Base-by-base conservation (phyloP, 257 asterid species). In the Handroanthus guayacan region DNA sequence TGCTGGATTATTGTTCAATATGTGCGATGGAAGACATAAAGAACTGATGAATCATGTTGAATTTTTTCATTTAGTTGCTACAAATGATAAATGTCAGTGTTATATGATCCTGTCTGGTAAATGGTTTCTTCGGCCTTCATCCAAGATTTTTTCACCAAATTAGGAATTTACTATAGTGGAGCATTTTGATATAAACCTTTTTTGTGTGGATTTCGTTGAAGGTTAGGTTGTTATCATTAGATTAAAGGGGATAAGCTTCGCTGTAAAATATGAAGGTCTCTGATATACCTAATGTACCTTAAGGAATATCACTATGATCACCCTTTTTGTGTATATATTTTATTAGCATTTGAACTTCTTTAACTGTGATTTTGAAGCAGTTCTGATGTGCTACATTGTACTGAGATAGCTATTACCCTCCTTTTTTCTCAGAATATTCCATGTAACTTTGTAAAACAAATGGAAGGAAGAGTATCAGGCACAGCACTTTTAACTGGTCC, bases 381-480 rank as follows among this genome's bases (percentile, higher is more conserved):
- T 75, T 73, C 36, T 60, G 47, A 31, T 39, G 38, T 62, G 50
- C 43, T 51, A 12, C 2, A 5, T 58, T 6, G 12, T 48, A 34
- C 71, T 76, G 76, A 58, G 44, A 39, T 45, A 16, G 11, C 51
- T 66, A 45, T 58, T 61, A 4, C 52, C 43, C 61, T 54, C 31
- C 71, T 61, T 37, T 47, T 51, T 61, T 69, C 58, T 78, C 97
- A 94, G 98, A 86, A 80, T 75, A 87, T 93, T 66, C 98, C 98
- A 8, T 72, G 66, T 50, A 84, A 82, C 82, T 94, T 91, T 71
- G 67, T 81, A 47, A 82, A 82, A 68, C 83, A 86, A 65, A 58
- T 94, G 76, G 89, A 89, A 78, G 88, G 87, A 54, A 73, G 75
- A 37, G 65, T 78, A 52, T 78, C 79, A 1, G 88, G 86, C 62